These are phyloP conservation scores for Globisporangium yorkense DNA, from an alignment of 352 stramenopile genomes.

Conservation along the genomic window DNA sequence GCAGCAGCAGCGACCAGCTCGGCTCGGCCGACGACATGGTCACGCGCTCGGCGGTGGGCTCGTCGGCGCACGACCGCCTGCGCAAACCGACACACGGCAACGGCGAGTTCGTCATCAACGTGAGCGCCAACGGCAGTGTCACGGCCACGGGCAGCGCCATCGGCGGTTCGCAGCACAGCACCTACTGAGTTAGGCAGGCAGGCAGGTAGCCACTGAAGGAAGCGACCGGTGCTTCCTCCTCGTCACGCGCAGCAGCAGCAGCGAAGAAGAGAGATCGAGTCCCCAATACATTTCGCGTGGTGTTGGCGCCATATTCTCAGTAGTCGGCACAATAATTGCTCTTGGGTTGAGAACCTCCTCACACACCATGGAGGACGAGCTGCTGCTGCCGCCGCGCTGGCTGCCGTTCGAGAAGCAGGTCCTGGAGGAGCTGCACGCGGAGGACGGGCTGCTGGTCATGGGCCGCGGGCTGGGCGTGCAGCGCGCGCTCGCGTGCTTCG, in stretches of 20 bases:
- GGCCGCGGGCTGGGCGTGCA: slow-evolving; percentile 88
- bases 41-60: slow-evolving; percentile 1
- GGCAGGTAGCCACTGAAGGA: background rate
- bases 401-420: slow-evolving; percentile 71
- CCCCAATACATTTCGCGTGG: too few species aligned
- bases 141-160: slow-evolving; percentile 8
- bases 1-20: slow-evolving; percentile 1
- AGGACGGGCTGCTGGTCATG: slow-evolving; percentile 92
- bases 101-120: slow-evolving; percentile 20
- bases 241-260: too few species aligned
- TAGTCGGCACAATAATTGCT: background rate
- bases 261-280: too few species aligned
- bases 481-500: slow-evolving; percentile 86
- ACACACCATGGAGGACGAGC: background rate
- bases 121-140: slow-evolving; percentile 14
- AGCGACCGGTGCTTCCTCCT: too few species aligned
- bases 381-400: slow-evolving; percentile 35
- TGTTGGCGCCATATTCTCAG: too few species aligned
- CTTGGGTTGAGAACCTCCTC: background rate
- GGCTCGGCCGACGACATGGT: background rate
- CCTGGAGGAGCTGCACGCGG: slow-evolving; percentile 56
- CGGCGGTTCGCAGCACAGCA: background rate
- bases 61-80: slow-evolving; percentile 9
- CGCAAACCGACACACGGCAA: slow-evolving; percentile 8
- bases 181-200: background rate